These are phyloP conservation scores for Massariosphaeria phaeospora DNA, from an alignment of 495 filamentous ascomycete species.

Conservation along the genomic window DNA sequence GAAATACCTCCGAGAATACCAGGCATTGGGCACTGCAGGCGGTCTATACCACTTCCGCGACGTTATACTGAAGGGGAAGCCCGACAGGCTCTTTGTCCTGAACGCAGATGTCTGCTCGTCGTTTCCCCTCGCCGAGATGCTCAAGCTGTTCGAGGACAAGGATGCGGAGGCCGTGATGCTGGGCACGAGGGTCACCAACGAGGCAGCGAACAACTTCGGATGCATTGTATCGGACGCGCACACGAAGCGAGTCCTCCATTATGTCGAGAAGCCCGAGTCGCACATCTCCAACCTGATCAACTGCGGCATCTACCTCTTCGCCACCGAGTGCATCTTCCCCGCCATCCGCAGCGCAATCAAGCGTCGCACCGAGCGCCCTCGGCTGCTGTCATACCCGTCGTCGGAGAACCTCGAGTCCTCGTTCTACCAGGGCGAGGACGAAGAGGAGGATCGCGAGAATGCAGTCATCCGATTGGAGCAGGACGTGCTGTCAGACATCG, in stretches of 20 bases:
- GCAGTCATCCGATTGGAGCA: slow-evolving; percentile 95
- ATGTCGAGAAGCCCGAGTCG: slow-evolving; percentile 98
- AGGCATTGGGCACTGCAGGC: slow-evolving; percentile 90
- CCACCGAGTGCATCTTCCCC: slow-evolving; percentile 92
- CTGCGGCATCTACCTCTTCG: slow-evolving; percentile 97
- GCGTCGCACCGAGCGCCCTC: slow-evolving; percentile 85
- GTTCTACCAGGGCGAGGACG: slow-evolving; percentile 65
- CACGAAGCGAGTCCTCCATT: slow-evolving; percentile 94
- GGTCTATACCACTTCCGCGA: slow-evolving; percentile 99
- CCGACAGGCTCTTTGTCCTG: slow-evolving; percentile 92
- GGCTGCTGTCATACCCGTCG: slow-evolving; percentile 88
- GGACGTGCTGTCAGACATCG: slow-evolving; percentile 92
- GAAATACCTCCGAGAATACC: slow-evolving; percentile 96
- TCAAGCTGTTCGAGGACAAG: slow-evolving; percentile 86
- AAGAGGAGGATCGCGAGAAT: slow-evolving; percentile 69
- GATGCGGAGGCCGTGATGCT: slow-evolving; percentile 97
- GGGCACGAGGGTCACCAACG: slow-evolving; percentile 86
- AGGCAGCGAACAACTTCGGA: slow-evolving; percentile 91
- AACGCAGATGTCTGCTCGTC: slow-evolving; percentile 99
- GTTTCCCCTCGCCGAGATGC: slow-evolving; percentile 94
- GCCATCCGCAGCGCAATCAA: slow-evolving; percentile 94
- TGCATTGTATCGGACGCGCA: slow-evolving; percentile 96
- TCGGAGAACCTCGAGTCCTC: slow-evolving; percentile 85
- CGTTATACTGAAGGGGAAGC: slow-evolving; percentile 92
- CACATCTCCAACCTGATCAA: slow-evolving; percentile 99